Evolutionary conservation across 2,329 filamentous ascomycete genomes (phyloP).

Genomic region (Fusarium pseudograminearum): DNA sequence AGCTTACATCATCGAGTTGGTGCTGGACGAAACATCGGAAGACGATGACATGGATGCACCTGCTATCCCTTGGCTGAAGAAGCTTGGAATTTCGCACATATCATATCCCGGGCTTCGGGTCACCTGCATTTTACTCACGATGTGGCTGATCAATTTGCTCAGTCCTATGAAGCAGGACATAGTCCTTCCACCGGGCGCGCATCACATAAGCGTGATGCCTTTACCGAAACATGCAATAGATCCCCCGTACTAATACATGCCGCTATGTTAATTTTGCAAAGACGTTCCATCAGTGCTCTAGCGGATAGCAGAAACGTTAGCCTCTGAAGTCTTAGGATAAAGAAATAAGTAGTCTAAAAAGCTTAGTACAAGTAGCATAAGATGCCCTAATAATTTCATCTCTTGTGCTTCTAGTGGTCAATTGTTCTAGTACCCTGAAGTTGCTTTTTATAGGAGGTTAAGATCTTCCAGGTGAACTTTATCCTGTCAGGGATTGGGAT

Average conservation of each 20-base stretch:
- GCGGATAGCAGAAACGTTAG: too few relatives aligned
- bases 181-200: neutral
- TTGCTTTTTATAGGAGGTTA: too few relatives aligned
- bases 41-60: neutral
- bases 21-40: constrained; percentile 25
- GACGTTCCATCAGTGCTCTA: too few relatives aligned
- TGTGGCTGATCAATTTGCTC: constrained; percentile 41
- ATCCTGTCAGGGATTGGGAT: fast-evolving
- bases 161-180: neutral
- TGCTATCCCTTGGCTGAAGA: neutral
- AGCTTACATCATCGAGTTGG: constrained; percentile 34
- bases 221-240: neutral
- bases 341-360: too few relatives aligned
- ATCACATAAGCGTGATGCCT: neutral
- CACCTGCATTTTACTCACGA: constrained; percentile 15
- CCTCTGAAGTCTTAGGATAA: too few relatives aligned
- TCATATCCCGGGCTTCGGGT: constrained; percentile 9
- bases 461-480: too few relatives aligned
- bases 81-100: neutral
- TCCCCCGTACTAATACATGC: neutral
- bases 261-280: too few relatives aligned
- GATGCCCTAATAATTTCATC: too few relatives aligned
- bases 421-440: too few relatives aligned
- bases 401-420: too few relatives aligned
- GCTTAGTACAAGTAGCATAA: too few relatives aligned